Evolutionary conservation across 1,284 basidiomycete species (phyloP).

Genomic region (Ceratobasidium sp.): DNA sequence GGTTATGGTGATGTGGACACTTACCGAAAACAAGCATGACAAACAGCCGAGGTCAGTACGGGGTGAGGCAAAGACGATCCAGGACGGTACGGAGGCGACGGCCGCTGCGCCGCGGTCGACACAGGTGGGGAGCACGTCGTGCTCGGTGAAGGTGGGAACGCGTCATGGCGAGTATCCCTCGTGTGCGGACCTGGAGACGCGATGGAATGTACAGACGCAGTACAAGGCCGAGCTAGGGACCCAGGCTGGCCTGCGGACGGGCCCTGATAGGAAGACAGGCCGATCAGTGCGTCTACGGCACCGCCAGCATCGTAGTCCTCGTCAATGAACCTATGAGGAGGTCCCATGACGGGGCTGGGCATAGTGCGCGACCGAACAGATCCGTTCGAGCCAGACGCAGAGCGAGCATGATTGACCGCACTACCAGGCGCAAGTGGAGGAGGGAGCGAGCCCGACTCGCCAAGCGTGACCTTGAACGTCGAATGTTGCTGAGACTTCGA

Average conservation of each 20-base stretch:
- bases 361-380: conserved; percentile 67
- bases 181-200: conserved; percentile 28
- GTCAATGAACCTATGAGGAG: conserved; percentile 76
- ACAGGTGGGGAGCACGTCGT: conserved; percentile 37
- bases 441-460: conserved; percentile 29
- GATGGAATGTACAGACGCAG: conserved; percentile 35
- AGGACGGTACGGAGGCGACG: conserved; percentile 43
- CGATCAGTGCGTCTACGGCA: conserved; percentile 75
- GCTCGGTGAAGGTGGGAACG: conserved; percentile 37
- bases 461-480: conserved; percentile 42
- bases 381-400: conserved; percentile 58
- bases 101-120: conserved; percentile 26
- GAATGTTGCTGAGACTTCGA: conserved; percentile 37
- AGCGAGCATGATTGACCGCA: conserved; percentile 23
- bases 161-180: conserved; percentile 32
- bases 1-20: no score
- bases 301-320: conserved; percentile 88
- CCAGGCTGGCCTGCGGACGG: conserved; percentile 49
- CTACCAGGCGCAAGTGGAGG: conserved; percentile 42
- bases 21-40: no score
- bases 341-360: conserved; percentile 67
- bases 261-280: conserved; percentile 63
- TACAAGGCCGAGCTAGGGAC: conserved; percentile 42
- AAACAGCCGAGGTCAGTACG: no score
- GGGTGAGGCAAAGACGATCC: conserved; percentile 66